phyloP scores from a whole-genome alignment of 2,329 filamentous ascomycete genomes.

The Scytalidium sp. region DNA sequence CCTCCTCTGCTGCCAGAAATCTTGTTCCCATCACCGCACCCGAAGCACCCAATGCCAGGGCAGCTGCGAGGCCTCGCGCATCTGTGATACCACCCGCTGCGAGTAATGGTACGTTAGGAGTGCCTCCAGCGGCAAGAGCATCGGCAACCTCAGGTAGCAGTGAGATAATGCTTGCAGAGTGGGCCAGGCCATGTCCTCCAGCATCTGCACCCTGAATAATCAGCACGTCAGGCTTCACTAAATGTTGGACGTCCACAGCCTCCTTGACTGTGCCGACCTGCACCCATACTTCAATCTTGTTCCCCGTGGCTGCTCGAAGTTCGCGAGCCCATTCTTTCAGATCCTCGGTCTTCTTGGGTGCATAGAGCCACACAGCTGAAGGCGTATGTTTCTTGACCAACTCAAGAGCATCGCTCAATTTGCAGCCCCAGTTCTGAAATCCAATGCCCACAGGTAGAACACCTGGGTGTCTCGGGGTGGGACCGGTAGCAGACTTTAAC shows the following conservation, averaged over 20 bases:
- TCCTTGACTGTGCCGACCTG: conserved; percentile 19
- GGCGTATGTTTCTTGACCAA: conserved; percentile 29
- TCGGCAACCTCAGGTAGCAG: conserved; percentile 7
- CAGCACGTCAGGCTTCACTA: conserved; percentile 17
- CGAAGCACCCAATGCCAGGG: conserved; percentile 22
- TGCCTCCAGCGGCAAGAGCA: background rate
- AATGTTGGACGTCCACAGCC: conserved; percentile 8
- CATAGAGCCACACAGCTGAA: conserved; percentile 41
- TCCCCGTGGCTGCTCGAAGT: background rate
- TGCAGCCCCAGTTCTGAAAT: conserved; percentile 39
- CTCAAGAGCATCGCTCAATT: conserved; percentile 27
- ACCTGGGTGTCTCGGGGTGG: background rate
- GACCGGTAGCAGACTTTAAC: conserved; percentile 5
- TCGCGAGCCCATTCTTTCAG: background rate
- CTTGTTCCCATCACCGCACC: conserved; percentile 44
- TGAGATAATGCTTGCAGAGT: conserved; percentile 2
- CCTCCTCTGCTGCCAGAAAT: conserved; percentile 41
- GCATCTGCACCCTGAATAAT: conserved; percentile 25
- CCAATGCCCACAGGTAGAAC: conserved; percentile 41
- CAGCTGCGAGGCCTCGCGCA: conserved; percentile 23
- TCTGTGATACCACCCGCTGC: conserved; percentile 16
- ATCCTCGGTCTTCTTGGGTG: conserved; percentile 26
- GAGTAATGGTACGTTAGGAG: conserved; percentile 3
- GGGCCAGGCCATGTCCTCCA: conserved; percentile 21
- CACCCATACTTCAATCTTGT: conserved; percentile 17